Conservation (phyloP, 192 early-diverging fungal genomes). For the Umbelopsis ramanniana region DNA sequence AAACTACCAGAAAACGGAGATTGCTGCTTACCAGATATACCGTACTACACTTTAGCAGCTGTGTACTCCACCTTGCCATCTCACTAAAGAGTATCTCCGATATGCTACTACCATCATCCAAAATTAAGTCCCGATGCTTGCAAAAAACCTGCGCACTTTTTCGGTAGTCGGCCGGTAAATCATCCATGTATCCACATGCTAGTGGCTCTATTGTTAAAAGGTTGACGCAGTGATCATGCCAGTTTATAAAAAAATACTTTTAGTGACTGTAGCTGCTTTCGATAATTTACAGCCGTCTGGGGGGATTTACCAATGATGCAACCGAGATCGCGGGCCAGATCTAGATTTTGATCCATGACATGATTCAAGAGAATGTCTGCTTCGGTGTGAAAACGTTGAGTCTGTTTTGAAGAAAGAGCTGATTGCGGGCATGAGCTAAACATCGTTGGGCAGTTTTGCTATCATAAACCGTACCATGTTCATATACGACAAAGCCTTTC, state of each 20-base stretch:
- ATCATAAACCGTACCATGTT: background rate
- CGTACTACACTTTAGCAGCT: constrained; percentile 2
- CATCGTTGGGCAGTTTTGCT: too few relatives aligned
- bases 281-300: too few relatives aligned
- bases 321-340: constrained; percentile 39
- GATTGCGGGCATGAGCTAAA: background rate
- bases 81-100: constrained; percentile 10
- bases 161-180: constrained; percentile 21
- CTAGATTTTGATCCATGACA: constrained; percentile 31
- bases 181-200: constrained; percentile 38
- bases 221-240: background rate
- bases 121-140: constrained; percentile 24
- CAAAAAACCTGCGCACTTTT: constrained; percentile 23
- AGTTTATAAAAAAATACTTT: background rate
- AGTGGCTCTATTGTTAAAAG: constrained; percentile 32
- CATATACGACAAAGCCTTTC: background rate
- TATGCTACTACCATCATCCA: background rate
- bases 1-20: background rate
- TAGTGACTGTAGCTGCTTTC: background rate
- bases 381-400: constrained; percentile 28
- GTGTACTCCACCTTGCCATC: constrained; percentile 18
- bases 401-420: constrained; percentile 26
- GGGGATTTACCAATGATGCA: constrained; percentile 39
- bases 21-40: constrained; percentile 27
- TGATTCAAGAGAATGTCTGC: constrained; percentile 36